Evolutionary conservation across 1,284 basidiomycete species (phyloP), one percentile per base, ranked within the genome.

Genomic region (Blastosporella zonata): DNA sequence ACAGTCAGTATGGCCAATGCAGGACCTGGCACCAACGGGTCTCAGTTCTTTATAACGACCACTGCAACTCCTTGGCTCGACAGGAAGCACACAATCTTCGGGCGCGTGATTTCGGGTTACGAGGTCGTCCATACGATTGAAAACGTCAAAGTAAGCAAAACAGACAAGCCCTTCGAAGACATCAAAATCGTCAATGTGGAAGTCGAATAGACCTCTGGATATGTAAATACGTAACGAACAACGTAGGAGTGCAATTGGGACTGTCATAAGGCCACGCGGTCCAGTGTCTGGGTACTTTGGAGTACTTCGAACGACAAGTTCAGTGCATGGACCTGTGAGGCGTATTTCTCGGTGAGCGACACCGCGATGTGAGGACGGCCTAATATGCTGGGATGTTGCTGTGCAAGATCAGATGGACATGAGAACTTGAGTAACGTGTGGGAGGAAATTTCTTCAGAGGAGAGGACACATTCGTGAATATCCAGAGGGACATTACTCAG

Each of bases 1-100:
- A 97, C 91, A n/a, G 77, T 99, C 42, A 94, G 92, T 62, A 98
- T 98, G 94, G 97, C 97, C n/a, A 99, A 99, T 58, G 90, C 93
- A 2, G 96, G 97, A 1, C 87, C 93, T 1, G 77, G 77, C 46
- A 99, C 97, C 33, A 99, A 99, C 64, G 97, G 88, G 2, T 91
- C 88, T 2, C 96, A 99, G 67, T 99, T 99, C 76, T 99, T 99
- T 72, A 95, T 99, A 65, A 99, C 97, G 2, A 97, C 94, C 2
- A 94, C 88, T 1, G 89, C 95, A 9, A 93, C 92, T 4, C 93
- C 94, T 6, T 97, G 94, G 93, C 73, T 99, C 46, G 91, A 96
- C 68, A 95, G 93, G 64, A 99, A 99, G 63, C 93, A 98, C 65
- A 94, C 91, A 0, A 92, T 95, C 56, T 96, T 96, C 60, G 92